These are phyloP conservation scores for Musa itinerans DNA, from an alignment of 176 grass and related monocot genomes.

Conservation along the genomic window DNA sequence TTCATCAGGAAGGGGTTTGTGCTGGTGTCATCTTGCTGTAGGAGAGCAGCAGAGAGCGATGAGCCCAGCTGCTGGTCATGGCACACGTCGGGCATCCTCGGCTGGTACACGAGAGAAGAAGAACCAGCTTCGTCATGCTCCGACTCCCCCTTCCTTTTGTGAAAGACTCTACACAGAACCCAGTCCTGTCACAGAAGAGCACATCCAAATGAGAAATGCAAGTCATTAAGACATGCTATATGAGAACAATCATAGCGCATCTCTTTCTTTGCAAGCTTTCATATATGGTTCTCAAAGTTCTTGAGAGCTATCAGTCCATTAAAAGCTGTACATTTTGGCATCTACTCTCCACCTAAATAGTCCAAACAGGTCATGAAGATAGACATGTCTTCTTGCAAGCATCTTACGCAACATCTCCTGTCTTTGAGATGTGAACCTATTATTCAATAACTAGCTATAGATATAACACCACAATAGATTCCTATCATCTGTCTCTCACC, in stretches of 20 bases:
- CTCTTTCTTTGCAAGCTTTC: no score
- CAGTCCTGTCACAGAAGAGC: constrained; percentile 38
- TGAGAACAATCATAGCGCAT: no score
- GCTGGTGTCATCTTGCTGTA: not conserved
- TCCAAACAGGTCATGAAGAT: no score
- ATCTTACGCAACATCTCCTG: not conserved
- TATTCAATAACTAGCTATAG: not conserved
- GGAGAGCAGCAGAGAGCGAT: not conserved
- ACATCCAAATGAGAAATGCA: no score
- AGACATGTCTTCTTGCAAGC: not conserved
- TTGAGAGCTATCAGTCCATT: no score
- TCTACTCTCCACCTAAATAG: no score
- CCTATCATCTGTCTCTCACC: not conserved
- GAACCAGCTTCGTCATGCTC: constrained; percentile 30
- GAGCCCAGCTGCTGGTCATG: constrained; percentile 25
- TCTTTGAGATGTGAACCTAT: not conserved
- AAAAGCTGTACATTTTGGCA: no score
- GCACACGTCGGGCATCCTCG: no score
- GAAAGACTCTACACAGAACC: constrained; percentile 88
- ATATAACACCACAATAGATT: not conserved
- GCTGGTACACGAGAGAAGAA: constrained; percentile 12
- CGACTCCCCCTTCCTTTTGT: constrained; percentile 48
- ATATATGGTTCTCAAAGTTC: no score
- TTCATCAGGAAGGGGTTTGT: constrained; percentile 17
- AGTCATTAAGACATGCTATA: no score